Evolutionary conservation across 129 eudicot genomes (phyloP).

Genomic region (Lonicera japonica): DNA sequence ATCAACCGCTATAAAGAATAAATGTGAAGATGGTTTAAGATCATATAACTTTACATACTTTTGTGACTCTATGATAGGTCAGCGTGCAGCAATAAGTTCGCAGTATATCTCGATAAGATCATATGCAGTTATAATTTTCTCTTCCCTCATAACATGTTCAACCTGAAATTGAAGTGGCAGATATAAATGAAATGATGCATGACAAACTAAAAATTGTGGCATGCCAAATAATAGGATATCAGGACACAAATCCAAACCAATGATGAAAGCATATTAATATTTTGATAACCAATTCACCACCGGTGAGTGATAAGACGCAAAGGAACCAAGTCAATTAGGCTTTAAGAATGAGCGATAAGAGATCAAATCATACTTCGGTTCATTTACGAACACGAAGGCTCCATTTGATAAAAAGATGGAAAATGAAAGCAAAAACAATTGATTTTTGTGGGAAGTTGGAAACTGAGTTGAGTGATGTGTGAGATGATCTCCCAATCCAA

Average conservation of each 20-base stretch:
- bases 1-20: neutral
- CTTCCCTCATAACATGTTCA: conserved; percentile 51
- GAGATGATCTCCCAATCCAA: too few relatives aligned
- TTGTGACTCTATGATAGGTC: conserved; percentile 49
- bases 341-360: too few relatives aligned
- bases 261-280: neutral
- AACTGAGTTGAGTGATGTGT: too few relatives aligned
- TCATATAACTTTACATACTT: conserved; percentile 28
- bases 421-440: neutral
- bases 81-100: conserved; percentile 44
- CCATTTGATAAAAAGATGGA: too few relatives aligned
- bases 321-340: too few relatives aligned
- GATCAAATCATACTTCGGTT: neutral
- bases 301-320: too few relatives aligned
- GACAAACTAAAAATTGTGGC: too few relatives aligned
- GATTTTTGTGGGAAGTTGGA: too few relatives aligned
- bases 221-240: too few relatives aligned
- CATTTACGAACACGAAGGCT: too few relatives aligned
- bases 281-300: too few relatives aligned
- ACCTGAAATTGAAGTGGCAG: conserved; percentile 36
- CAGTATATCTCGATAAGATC: conserved; percentile 46
- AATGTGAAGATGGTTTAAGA: neutral
- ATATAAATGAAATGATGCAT: too few relatives aligned
- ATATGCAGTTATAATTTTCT: conserved; percentile 50
- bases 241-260: neutral